Evolutionary conservation across 345 rosid species (phyloP).

Genomic region (Euclidium syriacum): DNA sequence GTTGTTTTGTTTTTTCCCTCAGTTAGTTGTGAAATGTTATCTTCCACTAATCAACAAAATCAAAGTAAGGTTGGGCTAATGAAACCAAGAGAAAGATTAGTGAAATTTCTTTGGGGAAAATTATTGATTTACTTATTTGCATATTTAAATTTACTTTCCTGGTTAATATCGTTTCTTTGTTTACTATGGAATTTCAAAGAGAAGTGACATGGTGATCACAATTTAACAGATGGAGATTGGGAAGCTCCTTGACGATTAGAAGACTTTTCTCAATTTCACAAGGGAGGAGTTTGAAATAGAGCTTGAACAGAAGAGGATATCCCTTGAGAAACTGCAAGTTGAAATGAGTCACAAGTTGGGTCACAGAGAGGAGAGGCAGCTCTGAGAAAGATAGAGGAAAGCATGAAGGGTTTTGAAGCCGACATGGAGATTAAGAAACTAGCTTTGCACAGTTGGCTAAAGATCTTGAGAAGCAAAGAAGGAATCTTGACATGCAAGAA

Average conservation of each 20-base stretch:
- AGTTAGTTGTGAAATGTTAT: too few relatives aligned
- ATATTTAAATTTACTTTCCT: neutral
- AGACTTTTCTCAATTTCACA: constrained; percentile 42
- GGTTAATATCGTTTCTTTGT: too few relatives aligned
- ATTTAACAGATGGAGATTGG: constrained; percentile 57
- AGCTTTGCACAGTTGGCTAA: too few relatives aligned
- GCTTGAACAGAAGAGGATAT: constrained; percentile 49
- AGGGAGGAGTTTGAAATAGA: constrained; percentile 53
- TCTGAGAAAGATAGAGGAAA: constrained; percentile 46
- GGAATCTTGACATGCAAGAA: constrained; percentile 39
- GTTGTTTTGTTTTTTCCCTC: too few relatives aligned
- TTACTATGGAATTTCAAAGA: neutral
- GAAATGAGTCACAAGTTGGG: constrained; percentile 46
- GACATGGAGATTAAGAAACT: constrained; percentile 34
- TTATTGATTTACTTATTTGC: neutral
- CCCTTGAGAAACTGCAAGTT: constrained; percentile 43
- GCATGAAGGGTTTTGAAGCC: constrained; percentile 50
- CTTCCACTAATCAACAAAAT: too few relatives aligned
- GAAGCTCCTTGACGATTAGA: constrained; percentile 63
- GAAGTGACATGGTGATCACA: neutral
- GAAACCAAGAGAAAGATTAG: too few relatives aligned
- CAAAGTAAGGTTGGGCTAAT: too few relatives aligned
- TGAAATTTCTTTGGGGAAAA: neutral
- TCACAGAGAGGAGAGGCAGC: constrained; percentile 54
- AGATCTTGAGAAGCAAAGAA: constrained; percentile 50